Conservation (phyloP, 352 stramenopile species). For the Phytophthora quininea region DNA sequence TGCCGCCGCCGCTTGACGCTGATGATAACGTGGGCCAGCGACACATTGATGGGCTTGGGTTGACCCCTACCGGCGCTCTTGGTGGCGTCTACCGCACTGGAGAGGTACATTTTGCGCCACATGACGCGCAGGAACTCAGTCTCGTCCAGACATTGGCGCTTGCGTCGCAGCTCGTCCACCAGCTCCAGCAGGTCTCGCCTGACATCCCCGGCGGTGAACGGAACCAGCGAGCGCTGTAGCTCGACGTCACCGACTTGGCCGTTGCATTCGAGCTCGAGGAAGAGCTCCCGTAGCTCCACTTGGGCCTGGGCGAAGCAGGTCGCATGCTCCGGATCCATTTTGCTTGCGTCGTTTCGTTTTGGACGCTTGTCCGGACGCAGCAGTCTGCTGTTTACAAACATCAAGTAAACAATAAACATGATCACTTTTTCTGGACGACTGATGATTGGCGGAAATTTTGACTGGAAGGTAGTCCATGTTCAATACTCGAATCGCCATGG, state of each 20-base stretch:
- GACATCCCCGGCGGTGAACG: conserved; percentile 66
- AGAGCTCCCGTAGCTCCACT: conserved; percentile 61
- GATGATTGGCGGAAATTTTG: too few species aligned
- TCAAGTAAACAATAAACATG: too few species aligned
- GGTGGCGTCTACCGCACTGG: conserved; percentile 43
- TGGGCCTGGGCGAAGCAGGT: conserved; percentile 53
- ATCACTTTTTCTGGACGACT: too few species aligned
- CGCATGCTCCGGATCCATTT: conserved; percentile 59
- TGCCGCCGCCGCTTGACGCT: conserved; percentile 72
- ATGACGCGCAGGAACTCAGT: conserved; percentile 66
- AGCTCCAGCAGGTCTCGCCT: conserved; percentile 58
- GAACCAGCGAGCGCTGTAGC: conserved; percentile 54
- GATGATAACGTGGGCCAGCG: conserved; percentile 70
- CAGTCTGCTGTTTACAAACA: too few species aligned
- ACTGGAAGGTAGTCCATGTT: neutral
- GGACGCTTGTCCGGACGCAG: too few species aligned
- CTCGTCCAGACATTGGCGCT: conserved; percentile 54
- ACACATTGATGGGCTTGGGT: conserved; percentile 49
- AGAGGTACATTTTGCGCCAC: conserved; percentile 72
- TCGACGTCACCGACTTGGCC: conserved; percentile 49
- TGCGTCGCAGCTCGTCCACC: conserved; percentile 53
- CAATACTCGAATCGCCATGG: conserved; percentile 27
- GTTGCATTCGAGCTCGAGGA: conserved; percentile 57
- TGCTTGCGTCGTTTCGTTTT: conserved; percentile 26
- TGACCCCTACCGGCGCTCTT: conserved; percentile 18